These are phyloP conservation scores for Lycium barbarum DNA, from an alignment of 257 asterid genomes.

Conservation along the genomic window DNA sequence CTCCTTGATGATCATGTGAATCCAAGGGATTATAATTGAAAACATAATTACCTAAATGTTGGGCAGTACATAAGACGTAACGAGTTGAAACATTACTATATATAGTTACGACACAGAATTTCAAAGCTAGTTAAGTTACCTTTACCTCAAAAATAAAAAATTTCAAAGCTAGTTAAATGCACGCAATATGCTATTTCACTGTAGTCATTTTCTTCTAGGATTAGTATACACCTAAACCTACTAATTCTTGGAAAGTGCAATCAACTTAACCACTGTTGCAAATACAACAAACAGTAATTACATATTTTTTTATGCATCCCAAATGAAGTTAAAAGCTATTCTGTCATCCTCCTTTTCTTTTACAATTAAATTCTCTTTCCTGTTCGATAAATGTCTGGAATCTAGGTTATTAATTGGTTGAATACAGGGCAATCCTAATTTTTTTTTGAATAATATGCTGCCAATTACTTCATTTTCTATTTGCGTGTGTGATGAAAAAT, in stretches of 20 bases:
- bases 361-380: conserved; percentile 2
- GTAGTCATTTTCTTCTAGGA: not conserved
- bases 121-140: not conserved
- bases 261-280: conserved; percentile 1
- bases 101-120: not conserved
- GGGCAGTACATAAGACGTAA: conserved; percentile 11
- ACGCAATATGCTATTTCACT: not conserved
- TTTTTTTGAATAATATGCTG: not conserved
- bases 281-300: not conserved
- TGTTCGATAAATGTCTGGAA: not conserved
- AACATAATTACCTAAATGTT: conserved; percentile 19
- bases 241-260: not conserved
- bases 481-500: not conserved
- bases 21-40: conserved; percentile 9
- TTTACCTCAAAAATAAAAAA: not conserved
- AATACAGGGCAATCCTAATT: not conserved
- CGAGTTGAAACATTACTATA: not conserved
- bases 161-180: not conserved
- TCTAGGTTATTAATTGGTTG: not conserved
- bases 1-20: conserved; percentile 20
- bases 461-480: not conserved
- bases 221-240: conserved; percentile 14
- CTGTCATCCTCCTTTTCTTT: not conserved
- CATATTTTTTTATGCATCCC: conserved; percentile 15
- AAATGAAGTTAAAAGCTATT: conserved; percentile 20